Conservation (phyloP, 2,329 filamentous ascomycete genomes). For the Fusarium sp. region DNA sequence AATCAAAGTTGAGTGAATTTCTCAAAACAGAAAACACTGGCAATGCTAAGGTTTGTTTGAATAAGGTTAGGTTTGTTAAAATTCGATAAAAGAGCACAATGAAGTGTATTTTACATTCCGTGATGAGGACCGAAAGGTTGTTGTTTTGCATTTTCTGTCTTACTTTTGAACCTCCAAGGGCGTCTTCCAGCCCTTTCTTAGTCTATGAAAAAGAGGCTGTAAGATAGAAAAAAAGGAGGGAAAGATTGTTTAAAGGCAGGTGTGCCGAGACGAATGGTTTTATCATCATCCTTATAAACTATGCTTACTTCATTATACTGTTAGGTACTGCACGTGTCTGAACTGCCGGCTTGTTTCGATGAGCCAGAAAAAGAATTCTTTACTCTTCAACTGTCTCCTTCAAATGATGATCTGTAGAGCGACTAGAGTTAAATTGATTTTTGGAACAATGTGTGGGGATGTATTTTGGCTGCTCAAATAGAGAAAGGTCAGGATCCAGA, state of each 20-base stretch:
- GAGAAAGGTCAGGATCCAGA: neutral
- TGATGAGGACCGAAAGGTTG: neutral
- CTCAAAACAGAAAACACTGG: neutral
- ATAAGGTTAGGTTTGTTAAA: neutral
- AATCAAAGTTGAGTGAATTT: neutral
- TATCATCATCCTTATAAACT: no score
- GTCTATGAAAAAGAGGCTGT: no score
- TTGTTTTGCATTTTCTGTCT: no score
- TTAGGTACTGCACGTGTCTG: no score
- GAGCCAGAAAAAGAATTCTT: no score
- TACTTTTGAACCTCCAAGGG: no score
- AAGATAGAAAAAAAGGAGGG: neutral
- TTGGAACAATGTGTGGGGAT: neutral
- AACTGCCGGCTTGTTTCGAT: no score
- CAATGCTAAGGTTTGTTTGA: neutral
- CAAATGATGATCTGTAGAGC: no score
- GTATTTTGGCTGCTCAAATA: neutral
- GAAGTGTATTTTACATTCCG: neutral
- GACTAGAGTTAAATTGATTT: neutral
- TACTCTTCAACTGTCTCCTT: no score
- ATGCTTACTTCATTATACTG: no score
- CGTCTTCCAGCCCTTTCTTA: no score
- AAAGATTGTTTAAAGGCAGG: no score
- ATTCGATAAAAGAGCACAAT: neutral
- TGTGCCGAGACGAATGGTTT: neutral